These are phyloP conservation scores for Urochloa ruziziensis DNA, from an alignment of 176 grass and related monocot species.

Conservation along the genomic window DNA sequence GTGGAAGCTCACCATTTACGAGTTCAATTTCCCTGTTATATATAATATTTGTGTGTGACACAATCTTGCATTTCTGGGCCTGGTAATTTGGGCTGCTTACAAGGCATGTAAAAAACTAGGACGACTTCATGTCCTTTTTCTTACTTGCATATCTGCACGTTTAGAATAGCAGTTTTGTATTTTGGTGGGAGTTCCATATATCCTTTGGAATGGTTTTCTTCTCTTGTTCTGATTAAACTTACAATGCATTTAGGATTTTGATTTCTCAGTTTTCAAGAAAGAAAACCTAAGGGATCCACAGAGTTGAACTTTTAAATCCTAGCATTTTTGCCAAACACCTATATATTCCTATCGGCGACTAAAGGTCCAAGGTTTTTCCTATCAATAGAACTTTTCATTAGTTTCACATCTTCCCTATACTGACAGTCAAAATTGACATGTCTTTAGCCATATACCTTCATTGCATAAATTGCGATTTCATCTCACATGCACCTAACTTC, in stretches of 20 bases:
- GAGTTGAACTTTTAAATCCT: not conserved
- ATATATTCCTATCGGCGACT: not conserved
- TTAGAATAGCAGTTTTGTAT: not conserved
- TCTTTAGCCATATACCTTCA: not conserved
- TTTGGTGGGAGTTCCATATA: not conserved
- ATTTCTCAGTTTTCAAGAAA: not conserved
- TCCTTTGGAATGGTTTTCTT: not conserved
- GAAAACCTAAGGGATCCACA: not conserved
- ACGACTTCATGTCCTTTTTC: not conserved
- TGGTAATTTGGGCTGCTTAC: not conserved
- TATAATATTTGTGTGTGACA: slow-evolving; percentile 26
- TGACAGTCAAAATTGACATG: not conserved
- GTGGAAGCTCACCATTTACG: slow-evolving; percentile 25
- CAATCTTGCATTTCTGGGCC: not conserved
- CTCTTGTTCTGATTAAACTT: not conserved
- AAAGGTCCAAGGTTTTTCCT: not conserved
- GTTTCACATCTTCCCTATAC: not conserved
- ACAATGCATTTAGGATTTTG: not conserved
- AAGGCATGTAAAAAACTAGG: not conserved
- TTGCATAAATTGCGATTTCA: not conserved
- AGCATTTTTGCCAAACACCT: not conserved
- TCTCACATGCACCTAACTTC: not conserved
- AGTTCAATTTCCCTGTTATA: slow-evolving; percentile 31
- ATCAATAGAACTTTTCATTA: not conserved
- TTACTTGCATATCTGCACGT: not conserved